Conservation (phyloP, 805 yeast genomes). For the Dipodascopsis uninucleata region DNA sequence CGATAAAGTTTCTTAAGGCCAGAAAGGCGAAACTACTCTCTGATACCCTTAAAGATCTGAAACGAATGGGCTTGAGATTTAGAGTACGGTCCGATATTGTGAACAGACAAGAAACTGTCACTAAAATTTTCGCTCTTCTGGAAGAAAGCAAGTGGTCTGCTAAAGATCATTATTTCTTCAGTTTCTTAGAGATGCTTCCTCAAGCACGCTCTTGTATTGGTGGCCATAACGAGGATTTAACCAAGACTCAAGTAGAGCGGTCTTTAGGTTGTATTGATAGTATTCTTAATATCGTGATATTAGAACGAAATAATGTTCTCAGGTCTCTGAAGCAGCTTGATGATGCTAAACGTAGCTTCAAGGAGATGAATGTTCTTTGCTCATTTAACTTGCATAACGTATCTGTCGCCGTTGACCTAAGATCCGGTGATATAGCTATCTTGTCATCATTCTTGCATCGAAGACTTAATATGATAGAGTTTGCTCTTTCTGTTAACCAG, state of each 20-base stretch:
- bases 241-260: conserved; percentile 66
- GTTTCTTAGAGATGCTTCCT: conserved; percentile 76
- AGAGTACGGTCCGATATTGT: conserved; percentile 64
- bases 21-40: conserved; percentile 77
- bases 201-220: conserved; percentile 64
- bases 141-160: conserved; percentile 40
- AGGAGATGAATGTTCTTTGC: too few relatives aligned
- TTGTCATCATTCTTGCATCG: conserved; percentile 3
- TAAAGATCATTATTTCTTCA: conserved; percentile 54
- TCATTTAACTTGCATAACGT: too few relatives aligned
- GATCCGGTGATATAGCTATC: not conserved
- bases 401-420: too few relatives aligned
- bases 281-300: conserved; percentile 54
- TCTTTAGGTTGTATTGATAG: conserved; percentile 77
- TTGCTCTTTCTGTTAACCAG: not conserved
- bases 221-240: conserved; percentile 66
- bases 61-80: conserved; percentile 70
- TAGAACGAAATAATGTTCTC: conserved; percentile 23
- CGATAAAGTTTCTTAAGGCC: conserved; percentile 65
- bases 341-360: not conserved
- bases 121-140: conserved; percentile 58
- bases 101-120: conserved; percentile 57
- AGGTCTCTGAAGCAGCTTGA: not conserved
- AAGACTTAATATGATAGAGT: not conserved
- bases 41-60: conserved; percentile 69